Evolutionary conservation across 352 stramenopile genomes (phyloP), one percentile per base, ranked within the genome.

Genomic region (Nothophytophthora sp.): DNA sequence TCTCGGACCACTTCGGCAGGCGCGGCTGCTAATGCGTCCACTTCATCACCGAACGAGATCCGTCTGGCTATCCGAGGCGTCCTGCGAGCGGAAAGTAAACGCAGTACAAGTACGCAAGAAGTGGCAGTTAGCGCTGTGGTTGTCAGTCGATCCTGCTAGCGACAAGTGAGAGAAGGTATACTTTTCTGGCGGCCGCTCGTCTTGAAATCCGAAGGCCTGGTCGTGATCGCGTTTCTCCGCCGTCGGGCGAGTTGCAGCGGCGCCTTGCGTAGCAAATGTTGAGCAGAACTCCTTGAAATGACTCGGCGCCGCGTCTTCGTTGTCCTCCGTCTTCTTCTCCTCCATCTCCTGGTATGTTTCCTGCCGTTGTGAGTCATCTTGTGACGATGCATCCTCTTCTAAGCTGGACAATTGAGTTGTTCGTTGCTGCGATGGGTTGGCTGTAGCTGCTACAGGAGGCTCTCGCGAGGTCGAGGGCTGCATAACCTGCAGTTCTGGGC

Each of bases 251-350:
- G 19, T 10, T 15, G 12, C 3, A 5, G 29, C 29, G 5, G 9
- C 12, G 5, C 16, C 29, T 10, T 15, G 13, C 12, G 10, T 19
- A 44, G 37, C 64, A 52, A 73, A 73, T n/a, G 60, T 64, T 39
- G 50, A 50, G 23, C 64, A 73, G 57, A 70, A 73, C 28, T 47
- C 50, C 24, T 66, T 41, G 35, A 73, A 73, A 52, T 60, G 50
- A 16, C 59, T 41, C 11, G 40, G 30, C 16, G 25, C 29, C 12
- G 29, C 10, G 12, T 35, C 10, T 5, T 15, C 10, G 12, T 35
- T 15, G 13, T 35, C 29, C 29, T 35, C 29, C 29, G 29, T 35
- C 37, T 65, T 38, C 2, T 50, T 27, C 32, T 55, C 38, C 13
- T 58, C 40, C 24, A 28, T 30, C 9, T n/a, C 25, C 8, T 43